Base-by-base conservation (phyloP, 1,139 yeast genomes). In the Candida buenavistaensis region DNA sequence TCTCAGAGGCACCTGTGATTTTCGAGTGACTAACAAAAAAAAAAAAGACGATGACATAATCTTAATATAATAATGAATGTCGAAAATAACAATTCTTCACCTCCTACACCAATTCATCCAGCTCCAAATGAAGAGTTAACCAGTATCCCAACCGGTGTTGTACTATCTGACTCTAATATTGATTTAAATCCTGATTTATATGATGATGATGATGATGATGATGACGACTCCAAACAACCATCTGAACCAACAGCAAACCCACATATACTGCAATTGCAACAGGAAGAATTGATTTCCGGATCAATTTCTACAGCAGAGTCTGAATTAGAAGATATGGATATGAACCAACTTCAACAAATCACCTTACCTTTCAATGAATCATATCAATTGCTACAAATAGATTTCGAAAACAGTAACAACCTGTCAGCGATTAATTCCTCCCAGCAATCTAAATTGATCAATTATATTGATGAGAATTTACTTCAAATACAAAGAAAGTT, bases 391-490 rank as follows among this genome's bases (percentile, higher is more conserved):
- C 23, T 43, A 10, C 30, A 27, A 32, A 2, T 19, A 2, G 37
- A 34, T 23, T 39, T 43, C 20, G 30, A 34, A 9, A 24, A 34
- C 7, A 14, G 7, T 17, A 13, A 12, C 5, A 9, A 9, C 12
- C 10, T n/a, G 46, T n/a, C 33, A 34, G 29, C 37, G 19, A 25
- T 23, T 26, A 17, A 33, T 9, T 25, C 40, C 8, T 33, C 45
- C 2, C 92, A 85, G 53, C 86, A 82, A 49, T 75, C 82, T 39
- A 72, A 73, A 45, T 64, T 85, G 36, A 60, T 80, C 28, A 70
- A 72, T 28, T 82, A 78, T 47, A 55, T 83, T 10, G 95, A 87
- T 50, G 75, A 68, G 5, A 62, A 72, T 40, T 57, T 84, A 23
- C 60, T 82, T 43, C 57, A 61, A 14, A 67, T 86, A 3, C 89